A percentile compares a stretch with the other conserved stretches of the same genome.
Conservation (phyloP, 164 flowering plant genomes). For the Stephania japonica region DNA sequence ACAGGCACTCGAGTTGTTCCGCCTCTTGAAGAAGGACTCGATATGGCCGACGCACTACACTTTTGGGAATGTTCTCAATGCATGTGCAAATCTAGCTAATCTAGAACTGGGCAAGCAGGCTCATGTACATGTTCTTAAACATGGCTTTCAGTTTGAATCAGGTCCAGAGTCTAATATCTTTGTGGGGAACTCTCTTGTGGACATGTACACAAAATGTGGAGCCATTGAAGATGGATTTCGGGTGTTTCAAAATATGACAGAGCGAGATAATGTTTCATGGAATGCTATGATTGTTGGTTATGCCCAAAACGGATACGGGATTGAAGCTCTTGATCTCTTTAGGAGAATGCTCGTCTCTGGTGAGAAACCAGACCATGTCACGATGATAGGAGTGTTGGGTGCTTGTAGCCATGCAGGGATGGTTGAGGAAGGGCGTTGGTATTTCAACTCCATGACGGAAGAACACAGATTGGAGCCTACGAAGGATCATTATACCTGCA, state of each 20-base stretch:
- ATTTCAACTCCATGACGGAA: constrained; percentile 4
- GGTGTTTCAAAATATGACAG: constrained; percentile 3
- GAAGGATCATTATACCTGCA: constrained; percentile 10
- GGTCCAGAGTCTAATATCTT: constrained; percentile 12
- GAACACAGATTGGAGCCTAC: constrained; percentile 8
- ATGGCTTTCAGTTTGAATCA: constrained; percentile 3
- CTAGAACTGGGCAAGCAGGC: constrained; percentile 8
- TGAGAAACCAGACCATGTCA: constrained; percentile 13
- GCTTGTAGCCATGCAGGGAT: constrained; percentile 10
- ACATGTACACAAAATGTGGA: constrained; percentile 16
- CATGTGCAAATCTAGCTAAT: constrained; percentile 10
- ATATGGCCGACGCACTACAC: constrained; percentile 9
- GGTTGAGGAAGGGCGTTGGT: constrained; percentile 11
- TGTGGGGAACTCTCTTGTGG: constrained; percentile 10
- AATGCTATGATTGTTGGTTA: constrained; percentile 10
- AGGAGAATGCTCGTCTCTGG: constrained; percentile 6
- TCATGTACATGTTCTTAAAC: constrained; percentile 7
- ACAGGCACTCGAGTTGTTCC: constrained; percentile 7
- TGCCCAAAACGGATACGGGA: constrained; percentile 8
- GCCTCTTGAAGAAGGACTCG: constrained; percentile 6
- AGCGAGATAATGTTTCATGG: constrained; percentile 10
- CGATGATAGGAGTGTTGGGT: constrained; percentile 9
- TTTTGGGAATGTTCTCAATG: constrained; percentile 8
- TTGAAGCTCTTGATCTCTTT: constrained; percentile 7
- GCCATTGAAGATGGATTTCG: constrained; percentile 6